phyloP scores from a whole-genome alignment of 2,329 filamentous ascomycete species.

The Fusarium haematococcum region DNA sequence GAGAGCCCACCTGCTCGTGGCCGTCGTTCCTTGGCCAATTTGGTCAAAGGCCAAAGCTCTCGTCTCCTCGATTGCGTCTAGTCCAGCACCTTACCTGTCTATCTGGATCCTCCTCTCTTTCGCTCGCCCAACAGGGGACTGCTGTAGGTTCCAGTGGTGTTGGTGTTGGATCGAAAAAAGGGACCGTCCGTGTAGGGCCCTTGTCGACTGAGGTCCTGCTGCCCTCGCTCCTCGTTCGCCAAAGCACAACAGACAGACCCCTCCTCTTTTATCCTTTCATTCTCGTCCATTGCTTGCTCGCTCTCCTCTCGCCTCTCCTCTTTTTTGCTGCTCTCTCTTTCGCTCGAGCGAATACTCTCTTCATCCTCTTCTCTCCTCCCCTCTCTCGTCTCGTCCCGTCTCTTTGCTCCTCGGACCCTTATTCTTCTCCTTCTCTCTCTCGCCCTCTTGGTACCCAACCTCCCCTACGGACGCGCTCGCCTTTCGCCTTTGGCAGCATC shows the following conservation, averaged over 20 bases:
- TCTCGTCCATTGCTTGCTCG: constrained; percentile 3
- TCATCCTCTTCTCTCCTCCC: constrained; percentile 1
- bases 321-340: constrained; percentile 1
- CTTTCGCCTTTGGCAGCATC: constrained; percentile 2
- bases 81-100: neutral
- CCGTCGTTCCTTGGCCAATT: neutral
- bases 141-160: constrained; percentile 12
- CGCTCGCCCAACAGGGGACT: neutral
- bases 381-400: neutral
- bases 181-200: constrained; percentile 34
- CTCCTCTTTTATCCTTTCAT: constrained; percentile 23
- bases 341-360: neutral
- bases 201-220: constrained; percentile 31
- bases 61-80: neutral
- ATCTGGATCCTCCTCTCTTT: constrained; percentile 4
- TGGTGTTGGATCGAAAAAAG: constrained; percentile 41
- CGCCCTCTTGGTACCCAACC: constrained; percentile 2
- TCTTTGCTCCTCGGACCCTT: constrained; percentile 5
- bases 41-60: constrained; percentile 24
- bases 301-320: constrained; percentile 12
- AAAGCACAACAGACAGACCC: constrained; percentile 23
- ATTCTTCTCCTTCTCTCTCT: constrained; percentile 21
- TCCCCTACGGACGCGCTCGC: constrained; percentile 2
- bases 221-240: constrained; percentile 22
- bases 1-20: constrained; percentile 23